Conservation (phyloP, 805 yeast genomes). For the Spathaspora passalidarum region DNA sequence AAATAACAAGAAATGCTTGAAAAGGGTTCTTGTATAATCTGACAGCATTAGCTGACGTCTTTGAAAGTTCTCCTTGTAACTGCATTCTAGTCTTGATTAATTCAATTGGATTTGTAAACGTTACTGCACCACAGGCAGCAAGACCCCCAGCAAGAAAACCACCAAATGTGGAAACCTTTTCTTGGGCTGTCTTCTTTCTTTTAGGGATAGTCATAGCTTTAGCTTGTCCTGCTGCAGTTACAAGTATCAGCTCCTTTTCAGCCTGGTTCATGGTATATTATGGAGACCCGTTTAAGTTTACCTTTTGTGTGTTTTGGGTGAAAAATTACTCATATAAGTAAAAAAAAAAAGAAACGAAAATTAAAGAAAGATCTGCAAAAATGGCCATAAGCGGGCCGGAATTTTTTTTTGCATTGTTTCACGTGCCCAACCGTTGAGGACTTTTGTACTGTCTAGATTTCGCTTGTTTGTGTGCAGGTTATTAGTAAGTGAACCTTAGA, state of each 20-base stretch:
- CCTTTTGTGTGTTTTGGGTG: neutral
- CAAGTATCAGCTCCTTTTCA: neutral
- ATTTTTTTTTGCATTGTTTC: neutral
- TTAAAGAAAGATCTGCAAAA: too few relatives aligned
- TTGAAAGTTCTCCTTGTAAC: slow-evolving; percentile 84
- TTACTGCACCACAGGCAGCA: slow-evolving; percentile 98
- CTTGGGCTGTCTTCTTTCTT: slow-evolving; percentile 34
- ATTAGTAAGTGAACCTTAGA: neutral
- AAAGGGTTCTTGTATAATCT: slow-evolving; percentile 72
- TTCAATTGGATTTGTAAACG: slow-evolving; percentile 94
- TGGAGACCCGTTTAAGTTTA: neutral
- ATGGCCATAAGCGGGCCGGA: neutral
- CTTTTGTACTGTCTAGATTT: too few relatives aligned
- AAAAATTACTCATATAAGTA: neutral
- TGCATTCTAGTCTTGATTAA: slow-evolving; percentile 95
- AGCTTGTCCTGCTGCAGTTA: neutral
- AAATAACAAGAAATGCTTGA: slow-evolving; percentile 76
- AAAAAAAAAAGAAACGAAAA: neutral
- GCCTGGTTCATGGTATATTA: neutral
- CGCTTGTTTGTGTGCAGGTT: neutral
- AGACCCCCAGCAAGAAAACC: slow-evolving; percentile 88
- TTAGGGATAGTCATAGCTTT: neutral
- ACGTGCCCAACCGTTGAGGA: neutral
- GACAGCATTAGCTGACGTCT: slow-evolving; percentile 47
- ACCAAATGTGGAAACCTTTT: slow-evolving; percentile 61